Base-by-base conservation (phyloP, 169 alveolate genomes). In the Eimeria maxima region DNA sequence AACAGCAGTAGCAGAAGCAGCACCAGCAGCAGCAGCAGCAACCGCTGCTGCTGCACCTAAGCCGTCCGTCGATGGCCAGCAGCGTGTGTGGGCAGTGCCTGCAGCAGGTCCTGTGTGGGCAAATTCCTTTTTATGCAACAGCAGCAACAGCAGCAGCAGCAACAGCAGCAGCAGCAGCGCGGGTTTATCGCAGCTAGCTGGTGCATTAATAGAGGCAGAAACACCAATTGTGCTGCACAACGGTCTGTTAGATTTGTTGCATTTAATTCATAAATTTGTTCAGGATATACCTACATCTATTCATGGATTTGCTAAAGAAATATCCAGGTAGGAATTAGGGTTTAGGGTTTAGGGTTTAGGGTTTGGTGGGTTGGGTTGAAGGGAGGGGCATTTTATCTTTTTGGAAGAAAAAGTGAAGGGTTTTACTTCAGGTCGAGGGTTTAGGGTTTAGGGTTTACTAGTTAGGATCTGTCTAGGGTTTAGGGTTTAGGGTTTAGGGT, bases 181-280 rank as follows among this genome's bases (percentile, higher is more conserved):
- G 87, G 98, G 97, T 14, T 78, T 97, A 57, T 97, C 97, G 73
- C 87, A 44, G 53, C 57, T 96, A 20, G 50, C 97, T 63, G 96
- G 93, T 78, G 97, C 97, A 33, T 55, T 97, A 1, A 83, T 90
- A 29, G 95, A 95, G 89, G 47, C 91, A 42, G 92, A 92, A 78
- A 96, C 78, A 27, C 98, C 98, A 3, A 57, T 97, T 18, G 98
- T 97, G 33, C 96, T 96, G n/a, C 98, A 97, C 96, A 97, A 97
- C 93, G 98, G 98, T 42, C 78, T 96, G 60, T 86, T 97, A 88
- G 98, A 97, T 65, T 65, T 97, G 45, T 81, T 96, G 74, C 98
- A 97, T 84, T 18, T 96, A 22, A 96, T 93, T 65, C 97, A 95
- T 93, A 97, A 96, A 47, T 96, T 97, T 78, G 87, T 97, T 38